These are phyloP conservation scores for Aspergillus tubingensis DNA, from an alignment of 2,329 filamentous ascomycete genomes.

Conservation along the genomic window DNA sequence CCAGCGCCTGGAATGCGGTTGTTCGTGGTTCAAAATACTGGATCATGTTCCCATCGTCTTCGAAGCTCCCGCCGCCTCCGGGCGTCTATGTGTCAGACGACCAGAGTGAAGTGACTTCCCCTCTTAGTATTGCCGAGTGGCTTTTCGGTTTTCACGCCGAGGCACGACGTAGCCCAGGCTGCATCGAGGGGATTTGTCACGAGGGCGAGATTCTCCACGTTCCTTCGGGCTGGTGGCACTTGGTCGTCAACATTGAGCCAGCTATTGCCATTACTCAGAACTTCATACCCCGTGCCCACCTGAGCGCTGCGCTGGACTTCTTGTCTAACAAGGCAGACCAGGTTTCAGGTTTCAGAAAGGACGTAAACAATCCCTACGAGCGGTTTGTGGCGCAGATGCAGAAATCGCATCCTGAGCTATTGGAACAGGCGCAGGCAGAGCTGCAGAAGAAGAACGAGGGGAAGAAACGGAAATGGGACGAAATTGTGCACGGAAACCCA, in stretches of 20 bases:
- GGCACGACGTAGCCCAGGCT: conserved; percentile 73
- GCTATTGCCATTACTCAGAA: conserved; percentile 93
- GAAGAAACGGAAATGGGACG: conserved; percentile 85
- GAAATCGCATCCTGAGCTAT: conserved; percentile 64
- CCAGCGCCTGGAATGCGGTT: conserved; percentile 89
- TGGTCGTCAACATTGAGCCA: conserved; percentile 84
- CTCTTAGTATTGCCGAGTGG: conserved; percentile 96
- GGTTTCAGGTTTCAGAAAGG: conserved; percentile 78
- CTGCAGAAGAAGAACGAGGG: conserved; percentile 63
- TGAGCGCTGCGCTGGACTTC: conserved; percentile 76
- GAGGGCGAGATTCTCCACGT: conserved; percentile 89
- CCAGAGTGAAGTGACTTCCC: conserved; percentile 88
- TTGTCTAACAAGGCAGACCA: conserved; percentile 79
- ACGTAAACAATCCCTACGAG: conserved; percentile 70
- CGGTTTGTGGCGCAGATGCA: conserved; percentile 72
- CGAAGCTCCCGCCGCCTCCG: conserved; percentile 66
- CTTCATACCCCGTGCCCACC: conserved; percentile 76
- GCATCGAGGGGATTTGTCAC: conserved; percentile 79
- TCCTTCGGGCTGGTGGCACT: conserved; percentile 93
- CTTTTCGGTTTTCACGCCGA: conserved; percentile 84
- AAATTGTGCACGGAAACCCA: conserved; percentile 63
- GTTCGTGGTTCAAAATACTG: conserved; percentile 91
- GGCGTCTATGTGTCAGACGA: conserved; percentile 89
- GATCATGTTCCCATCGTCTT: conserved; percentile 90
- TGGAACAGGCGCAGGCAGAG: conserved; percentile 65